A percentile compares a stretch with the other conserved stretches of the same genome.
Evolutionary conservation across 164 flowering plant genomes (phyloP).

Genomic region (Litsea cubeba): DNA sequence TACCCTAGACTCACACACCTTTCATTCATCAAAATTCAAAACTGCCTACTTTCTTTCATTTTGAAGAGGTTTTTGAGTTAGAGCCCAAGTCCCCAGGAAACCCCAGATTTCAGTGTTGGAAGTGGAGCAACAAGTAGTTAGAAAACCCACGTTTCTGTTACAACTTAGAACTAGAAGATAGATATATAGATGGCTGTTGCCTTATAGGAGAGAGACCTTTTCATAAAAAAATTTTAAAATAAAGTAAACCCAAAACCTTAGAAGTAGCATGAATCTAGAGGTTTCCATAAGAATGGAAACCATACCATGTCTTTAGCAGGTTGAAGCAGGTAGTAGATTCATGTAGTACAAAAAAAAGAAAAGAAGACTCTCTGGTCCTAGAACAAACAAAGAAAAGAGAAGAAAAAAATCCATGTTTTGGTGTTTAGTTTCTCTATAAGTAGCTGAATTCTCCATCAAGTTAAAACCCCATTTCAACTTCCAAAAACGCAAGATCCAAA

Average conservation of each 20-base stretch:
- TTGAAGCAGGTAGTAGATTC: background rate
- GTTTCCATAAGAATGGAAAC: no score
- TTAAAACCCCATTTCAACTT: background rate
- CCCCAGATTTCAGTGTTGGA: background rate
- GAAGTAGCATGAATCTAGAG: no score
- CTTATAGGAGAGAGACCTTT: background rate
- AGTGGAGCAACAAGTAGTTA: background rate
- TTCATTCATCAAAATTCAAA: no score
- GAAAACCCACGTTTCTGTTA: background rate
- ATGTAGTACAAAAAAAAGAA: background rate
- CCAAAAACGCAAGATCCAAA: background rate
- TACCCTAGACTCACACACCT: background rate
- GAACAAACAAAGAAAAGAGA: background rate
- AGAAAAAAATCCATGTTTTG: background rate
- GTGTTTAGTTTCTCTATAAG: background rate
- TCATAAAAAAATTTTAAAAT: background rate
- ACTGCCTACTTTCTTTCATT: background rate
- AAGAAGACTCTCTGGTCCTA: no score
- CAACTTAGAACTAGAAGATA: no score
- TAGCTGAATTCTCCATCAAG: no score
- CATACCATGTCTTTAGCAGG: no score
- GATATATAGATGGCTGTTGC: no score
- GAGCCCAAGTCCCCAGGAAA: background rate
- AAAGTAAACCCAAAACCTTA: no score
- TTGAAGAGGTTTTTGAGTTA: constrained; percentile 5